Conservation (phyloP, 768 basidiomycete species). For the Ephemerocybe angulata region DNA sequence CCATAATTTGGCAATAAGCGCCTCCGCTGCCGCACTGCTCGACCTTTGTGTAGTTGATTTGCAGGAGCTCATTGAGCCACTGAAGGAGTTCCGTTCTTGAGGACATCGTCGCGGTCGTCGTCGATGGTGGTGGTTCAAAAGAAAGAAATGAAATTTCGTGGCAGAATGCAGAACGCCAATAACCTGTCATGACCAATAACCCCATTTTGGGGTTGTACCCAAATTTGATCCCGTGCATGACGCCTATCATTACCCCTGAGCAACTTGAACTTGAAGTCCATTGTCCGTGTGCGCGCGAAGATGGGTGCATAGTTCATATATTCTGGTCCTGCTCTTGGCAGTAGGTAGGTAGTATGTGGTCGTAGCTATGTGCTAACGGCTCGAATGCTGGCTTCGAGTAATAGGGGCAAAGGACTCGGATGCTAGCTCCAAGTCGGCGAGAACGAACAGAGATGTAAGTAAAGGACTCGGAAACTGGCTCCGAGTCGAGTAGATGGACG, state of each 20-base stretch:
- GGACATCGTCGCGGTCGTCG: too few species aligned
- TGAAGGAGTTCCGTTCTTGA: slow-evolving; percentile 84
- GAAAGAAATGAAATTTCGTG: neutral
- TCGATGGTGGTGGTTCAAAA: slow-evolving; percentile 24
- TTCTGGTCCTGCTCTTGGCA: too few species aligned
- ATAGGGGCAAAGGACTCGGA: too few species aligned
- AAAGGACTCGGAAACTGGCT: too few species aligned
- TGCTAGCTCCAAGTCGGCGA: too few species aligned
- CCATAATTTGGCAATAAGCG: slow-evolving; percentile 92
- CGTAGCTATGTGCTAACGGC: too few species aligned
- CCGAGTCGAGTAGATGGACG: too few species aligned
- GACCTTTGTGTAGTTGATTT: slow-evolving; percentile 87
- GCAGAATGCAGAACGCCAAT: neutral
- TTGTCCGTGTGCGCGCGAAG: neutral
- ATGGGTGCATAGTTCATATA: too few species aligned
- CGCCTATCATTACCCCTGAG: neutral
- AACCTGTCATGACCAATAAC: neutral
- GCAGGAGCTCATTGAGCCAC: slow-evolving; percentile 94
- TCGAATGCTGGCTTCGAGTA: too few species aligned
- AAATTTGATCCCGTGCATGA: neutral
- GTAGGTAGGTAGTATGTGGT: too few species aligned
- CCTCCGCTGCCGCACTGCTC: slow-evolving; percentile 90
- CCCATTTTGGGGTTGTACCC: neutral
- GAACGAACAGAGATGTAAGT: too few species aligned
- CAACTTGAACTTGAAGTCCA: neutral